These are phyloP conservation scores for Yamadazyma scolyti DNA, from an alignment of 805 yeast genomes.

Conservation along the genomic window DNA sequence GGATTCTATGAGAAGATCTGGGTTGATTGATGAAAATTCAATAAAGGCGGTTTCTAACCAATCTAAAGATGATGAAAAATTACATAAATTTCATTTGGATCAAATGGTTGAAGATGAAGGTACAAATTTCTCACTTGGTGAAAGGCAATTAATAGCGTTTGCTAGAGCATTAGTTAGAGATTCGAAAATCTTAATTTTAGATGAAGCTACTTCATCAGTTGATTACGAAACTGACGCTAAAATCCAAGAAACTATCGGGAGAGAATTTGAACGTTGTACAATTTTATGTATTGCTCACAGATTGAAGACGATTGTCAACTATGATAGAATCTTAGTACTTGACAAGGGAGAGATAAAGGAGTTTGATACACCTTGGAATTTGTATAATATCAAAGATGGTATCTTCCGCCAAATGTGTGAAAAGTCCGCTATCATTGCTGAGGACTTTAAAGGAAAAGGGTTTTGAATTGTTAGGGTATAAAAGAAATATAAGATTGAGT, in stretches of 20 bases:
- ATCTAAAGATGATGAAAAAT: constrained; percentile 12
- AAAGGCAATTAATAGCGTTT: constrained; percentile 74
- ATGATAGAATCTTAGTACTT: constrained; percentile 74
- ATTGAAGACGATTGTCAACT: constrained; percentile 65
- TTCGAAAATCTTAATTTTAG: constrained; percentile 71
- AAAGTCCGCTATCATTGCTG: constrained; percentile 38
- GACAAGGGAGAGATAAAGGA: constrained; percentile 77
- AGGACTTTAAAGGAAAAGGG: constrained; percentile 41
- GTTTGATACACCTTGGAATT: constrained; percentile 67
- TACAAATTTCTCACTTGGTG: constrained; percentile 68
- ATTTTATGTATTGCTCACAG: constrained; percentile 87
- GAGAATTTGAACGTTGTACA: constrained; percentile 67
- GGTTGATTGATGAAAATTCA: constrained; percentile 39
- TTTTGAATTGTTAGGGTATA: too few relatives aligned
- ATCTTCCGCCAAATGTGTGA: constrained; percentile 71
- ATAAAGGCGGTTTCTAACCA: constrained; percentile 27
- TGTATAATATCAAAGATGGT: constrained; percentile 48
- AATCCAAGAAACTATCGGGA: constrained; percentile 68
- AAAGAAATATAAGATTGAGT: too few relatives aligned
- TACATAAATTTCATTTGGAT: constrained; percentile 41
- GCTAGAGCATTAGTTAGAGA: constrained; percentile 80
- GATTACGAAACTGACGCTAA: constrained; percentile 83
- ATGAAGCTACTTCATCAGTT: constrained; percentile 77
- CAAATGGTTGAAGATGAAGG: constrained; percentile 63
- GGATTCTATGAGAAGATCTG: constrained; percentile 56